These are phyloP conservation scores for Luffa aegyptiaca DNA, from an alignment of 306 rosid genomes.

Conservation along the genomic window DNA sequence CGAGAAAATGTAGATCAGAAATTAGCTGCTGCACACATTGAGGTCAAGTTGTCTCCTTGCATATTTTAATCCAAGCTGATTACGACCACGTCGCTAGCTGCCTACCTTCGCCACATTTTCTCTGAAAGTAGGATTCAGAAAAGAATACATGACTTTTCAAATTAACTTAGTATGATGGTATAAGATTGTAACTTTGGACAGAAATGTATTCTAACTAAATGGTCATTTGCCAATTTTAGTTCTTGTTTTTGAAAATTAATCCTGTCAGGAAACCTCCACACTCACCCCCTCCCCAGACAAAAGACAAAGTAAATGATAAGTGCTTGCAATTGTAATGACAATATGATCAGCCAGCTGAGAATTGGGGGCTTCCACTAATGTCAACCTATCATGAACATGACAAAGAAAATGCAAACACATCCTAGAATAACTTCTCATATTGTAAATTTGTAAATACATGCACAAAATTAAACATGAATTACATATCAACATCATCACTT, in stretches of 20 bases:
- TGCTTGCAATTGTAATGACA: not conserved
- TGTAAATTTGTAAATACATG: not conserved
- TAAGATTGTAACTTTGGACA: not conserved
- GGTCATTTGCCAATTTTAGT: not conserved
- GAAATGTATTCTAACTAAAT: not conserved
- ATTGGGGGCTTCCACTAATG: not conserved
- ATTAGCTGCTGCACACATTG: conserved; percentile 9
- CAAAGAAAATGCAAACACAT: not conserved
- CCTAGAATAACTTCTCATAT: not conserved
- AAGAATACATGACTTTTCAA: not conserved
- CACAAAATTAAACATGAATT: not conserved
- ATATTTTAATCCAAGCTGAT: conserved; percentile 8
- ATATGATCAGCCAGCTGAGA: not conserved
- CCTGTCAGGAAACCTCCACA: not conserved
- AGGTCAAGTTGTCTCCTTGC: conserved; percentile 23
- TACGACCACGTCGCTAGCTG: conserved; percentile 6
- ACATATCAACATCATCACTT: not conserved
- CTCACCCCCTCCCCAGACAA: not conserved
- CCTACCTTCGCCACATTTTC: conserved; percentile 83
- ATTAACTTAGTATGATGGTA: not conserved
- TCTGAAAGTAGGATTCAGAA: conserved; percentile 40
- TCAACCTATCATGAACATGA: not conserved
- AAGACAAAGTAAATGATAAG: not conserved
- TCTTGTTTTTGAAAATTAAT: not conserved
- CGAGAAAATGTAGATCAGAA: conserved; percentile 2